Evolutionary conservation across 1,284 basidiomycete species (phyloP).

Genomic region (Bondarzewia mesenterica): DNA sequence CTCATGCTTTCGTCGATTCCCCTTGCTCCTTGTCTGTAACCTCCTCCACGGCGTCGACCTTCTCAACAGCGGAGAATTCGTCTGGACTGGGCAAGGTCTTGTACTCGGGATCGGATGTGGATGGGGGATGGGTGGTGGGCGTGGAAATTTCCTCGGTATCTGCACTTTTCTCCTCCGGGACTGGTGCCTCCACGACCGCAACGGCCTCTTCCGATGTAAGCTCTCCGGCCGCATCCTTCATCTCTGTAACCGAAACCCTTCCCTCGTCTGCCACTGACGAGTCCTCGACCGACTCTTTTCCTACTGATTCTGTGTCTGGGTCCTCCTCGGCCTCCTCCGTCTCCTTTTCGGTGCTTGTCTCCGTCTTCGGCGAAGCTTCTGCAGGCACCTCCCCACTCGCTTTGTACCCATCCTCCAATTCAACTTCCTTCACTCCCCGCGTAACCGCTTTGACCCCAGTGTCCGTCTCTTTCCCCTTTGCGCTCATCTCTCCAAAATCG

Average conservation of each 20-base stretch:
- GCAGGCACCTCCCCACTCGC: neutral
- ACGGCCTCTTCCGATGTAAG: neutral
- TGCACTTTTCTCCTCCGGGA: neutral
- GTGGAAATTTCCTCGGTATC: neutral
- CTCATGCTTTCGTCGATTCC: neutral
- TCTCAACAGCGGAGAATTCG: neutral
- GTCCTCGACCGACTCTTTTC: constrained; percentile 18
- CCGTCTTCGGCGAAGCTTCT: neutral
- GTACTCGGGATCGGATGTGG: neutral
- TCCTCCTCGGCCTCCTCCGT: constrained; percentile 12
- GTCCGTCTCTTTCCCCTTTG: constrained; percentile 14
- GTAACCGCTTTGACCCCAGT: constrained; percentile 11
- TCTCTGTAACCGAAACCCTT: neutral
- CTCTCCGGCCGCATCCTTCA: constrained; percentile 5
- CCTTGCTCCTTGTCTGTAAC: constrained; percentile 2
- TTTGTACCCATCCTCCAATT: constrained; percentile 7
- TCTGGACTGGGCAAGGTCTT: neutral
- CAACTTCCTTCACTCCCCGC: constrained; percentile 35
- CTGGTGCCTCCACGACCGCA: neutral
- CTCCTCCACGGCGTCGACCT: constrained; percentile 10
- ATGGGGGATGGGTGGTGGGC: neutral
- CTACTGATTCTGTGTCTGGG: constrained; percentile 22
- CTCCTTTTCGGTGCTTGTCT: neutral
- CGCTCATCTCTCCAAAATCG: constrained; percentile 13
- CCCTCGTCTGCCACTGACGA: neutral